Evolutionary conservation across 352 stramenopile species (phyloP), one percentile per base, ranked within the genome.

Genomic region (Phytophthora hybrid): DNA sequence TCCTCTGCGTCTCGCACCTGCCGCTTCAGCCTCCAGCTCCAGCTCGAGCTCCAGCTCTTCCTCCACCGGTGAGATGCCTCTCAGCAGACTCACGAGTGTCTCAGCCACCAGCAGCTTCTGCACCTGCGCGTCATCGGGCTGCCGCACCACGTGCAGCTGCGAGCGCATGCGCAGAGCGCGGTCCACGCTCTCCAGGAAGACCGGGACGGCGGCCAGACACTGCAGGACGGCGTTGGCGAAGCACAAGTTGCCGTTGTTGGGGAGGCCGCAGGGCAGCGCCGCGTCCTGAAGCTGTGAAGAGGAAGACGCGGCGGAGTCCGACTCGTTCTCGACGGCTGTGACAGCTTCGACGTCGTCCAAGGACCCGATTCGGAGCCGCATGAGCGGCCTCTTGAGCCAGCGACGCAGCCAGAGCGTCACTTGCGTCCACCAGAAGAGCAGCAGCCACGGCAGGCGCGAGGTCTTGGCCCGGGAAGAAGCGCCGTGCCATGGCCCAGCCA

Each of bases 151-250:
- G 44, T 77, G 63, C 44, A 81, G 39, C 32, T 81, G 74, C 19
- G 63, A 46, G n/a, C 66, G 70, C 52, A 56, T 81, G 13, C 52
- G 52, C 9, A 81, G 21, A 5, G 70, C 65, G 18, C 70, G 65
- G 32, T 78, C 70, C 19, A 81, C 60, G n/a, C 60, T 66, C 21
- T 80, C 63, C 21, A 76, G 51, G 52, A 93, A 90, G n/a, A 57
- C 78, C 9, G 86, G 82, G 2, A 87, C 51, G 34, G 70, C 71
- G 0, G 70, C 72, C 5, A 95, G 73, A 66, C 86, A 95, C 61
- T 93, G 86, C 19, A 93, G 44, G 14, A 93, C 82, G n/a, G 88
- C 82, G 63, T 91, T 93, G 32, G 90, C 75, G 73, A 94, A 94
- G 77, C 88, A 95, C 57, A 83, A 82, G 52, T 95, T 93, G 64